These are phyloP conservation scores for Fusarium buxicola DNA, from an alignment of 2,329 filamentous ascomycete genomes.

Conservation along the genomic window DNA sequence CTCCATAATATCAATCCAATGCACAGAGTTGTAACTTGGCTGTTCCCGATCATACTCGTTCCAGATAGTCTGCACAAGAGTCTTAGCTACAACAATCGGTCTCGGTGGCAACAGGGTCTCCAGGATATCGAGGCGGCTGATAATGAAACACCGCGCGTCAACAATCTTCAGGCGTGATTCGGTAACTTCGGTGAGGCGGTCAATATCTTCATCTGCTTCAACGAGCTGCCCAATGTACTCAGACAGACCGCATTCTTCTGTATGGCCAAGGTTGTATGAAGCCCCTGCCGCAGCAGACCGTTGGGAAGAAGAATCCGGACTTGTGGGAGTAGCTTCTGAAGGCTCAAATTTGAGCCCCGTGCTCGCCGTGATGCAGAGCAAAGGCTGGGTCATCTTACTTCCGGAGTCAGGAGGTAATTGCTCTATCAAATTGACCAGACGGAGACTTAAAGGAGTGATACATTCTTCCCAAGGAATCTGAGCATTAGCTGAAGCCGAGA, in stretches of 20 bases:
- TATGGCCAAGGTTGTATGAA: background rate
- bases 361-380: constrained; percentile 51
- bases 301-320: background rate
- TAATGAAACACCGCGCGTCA: constrained; percentile 24
- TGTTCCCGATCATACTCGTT: constrained; percentile 34
- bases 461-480: constrained; percentile 49
- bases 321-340: fast-evolving
- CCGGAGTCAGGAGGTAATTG: constrained; percentile 49
- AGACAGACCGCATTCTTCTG: constrained; percentile 28
- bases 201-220: constrained; percentile 31
- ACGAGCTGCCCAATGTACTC: constrained; percentile 27
- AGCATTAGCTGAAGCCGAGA: background rate
- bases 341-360: constrained; percentile 46
- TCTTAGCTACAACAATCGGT: constrained; percentile 30
- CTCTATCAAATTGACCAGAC: constrained; percentile 46
- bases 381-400: constrained; percentile 50
- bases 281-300: background rate
- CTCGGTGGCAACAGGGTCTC: constrained; percentile 27
- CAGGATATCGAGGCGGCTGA: constrained; percentile 11
- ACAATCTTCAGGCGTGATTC: constrained; percentile 24
- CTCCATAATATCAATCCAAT: constrained; percentile 43
- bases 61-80: constrained; percentile 34
- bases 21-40: background rate
- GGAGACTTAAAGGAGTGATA: constrained; percentile 48
- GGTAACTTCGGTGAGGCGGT: background rate